Evolutionary conservation across 2,329 filamentous ascomycete species (phyloP).

Genomic region (Colletotrichum filicis): DNA sequence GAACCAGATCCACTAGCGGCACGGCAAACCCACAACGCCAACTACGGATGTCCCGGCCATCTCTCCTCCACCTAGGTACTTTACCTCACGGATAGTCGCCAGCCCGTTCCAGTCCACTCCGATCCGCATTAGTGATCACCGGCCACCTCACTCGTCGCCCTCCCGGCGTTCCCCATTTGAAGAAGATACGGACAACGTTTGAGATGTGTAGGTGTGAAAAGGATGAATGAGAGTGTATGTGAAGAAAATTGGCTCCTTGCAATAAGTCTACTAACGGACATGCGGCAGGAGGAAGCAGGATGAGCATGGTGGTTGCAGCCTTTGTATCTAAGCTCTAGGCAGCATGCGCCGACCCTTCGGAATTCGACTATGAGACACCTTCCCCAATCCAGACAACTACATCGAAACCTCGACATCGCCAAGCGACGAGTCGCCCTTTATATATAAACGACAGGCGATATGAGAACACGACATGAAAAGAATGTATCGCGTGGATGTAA

Average conservation of each 20-base stretch:
- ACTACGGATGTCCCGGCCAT: constrained; percentile 1
- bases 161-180: not conserved
- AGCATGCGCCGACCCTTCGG: not conserved
- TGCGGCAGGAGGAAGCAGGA: not conserved
- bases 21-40: not conserved
- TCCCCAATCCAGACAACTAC: not conserved
- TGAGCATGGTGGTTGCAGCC: not conserved
- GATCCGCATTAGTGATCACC: not conserved
- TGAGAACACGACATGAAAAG: too few species aligned
- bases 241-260: not conserved
- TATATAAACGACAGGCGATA: too few species aligned
- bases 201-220: not conserved
- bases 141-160: not conserved
- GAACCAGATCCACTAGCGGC: not conserved
- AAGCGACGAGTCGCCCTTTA: not conserved
- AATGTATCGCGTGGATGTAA: too few species aligned
- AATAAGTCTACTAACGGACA: not conserved
- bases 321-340: not conserved
- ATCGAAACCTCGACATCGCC: not conserved
- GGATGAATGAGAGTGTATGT: not conserved
- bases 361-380: not conserved
- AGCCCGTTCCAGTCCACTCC: not conserved
- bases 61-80: not conserved
- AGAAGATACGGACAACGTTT: not conserved
- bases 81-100: not conserved